Base-by-base conservation (phyloP, 805 yeast species). In the Vanderwaltozyma yarrowii region DNA sequence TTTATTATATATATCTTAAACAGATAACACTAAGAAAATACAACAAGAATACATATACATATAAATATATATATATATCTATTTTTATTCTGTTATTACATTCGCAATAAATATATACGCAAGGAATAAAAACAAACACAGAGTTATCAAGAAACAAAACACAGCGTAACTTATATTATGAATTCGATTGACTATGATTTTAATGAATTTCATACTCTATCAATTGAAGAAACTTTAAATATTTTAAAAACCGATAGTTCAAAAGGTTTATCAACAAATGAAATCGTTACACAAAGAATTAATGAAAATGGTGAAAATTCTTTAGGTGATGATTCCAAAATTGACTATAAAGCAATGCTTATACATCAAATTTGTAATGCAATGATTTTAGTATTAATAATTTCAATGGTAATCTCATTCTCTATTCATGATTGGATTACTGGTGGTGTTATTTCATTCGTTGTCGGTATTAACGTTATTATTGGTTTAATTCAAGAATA, bases 401-500 rank as follows among this genome's bases (percentile, higher is more conserved):
- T 89, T 0, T 86, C 96, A 0, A 95, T 97, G 5, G 72, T 73
- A 3, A 71, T 92, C 34, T 76, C 94, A 42, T 82, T 92, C 50
- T 67, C 85, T 50, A 85, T 92, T 83, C 94, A 94, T 20, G 94
- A 92, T 62, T 76, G 80, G 44, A 96, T 92, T 54, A 97, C 94
- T 52, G 95, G 97, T 12, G 70, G 94, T 30, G 80, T 89, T 41
- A 92, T 92, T 52, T 76, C 96, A 0, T 69, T 87, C 43, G 98
- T 97, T 7, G 85, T 92, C 27, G 55, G 79, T 32, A 83, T 92
- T 46, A 97, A 92, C 36, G 96, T 92, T 15, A 73, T 87, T 5
- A 97, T 92, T 26, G 99, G 99, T 0, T 82, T 89, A 57, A 83
- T 86, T 32, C 98, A 92, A 64, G 99, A 92, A 60, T 89, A 87